These are phyloP conservation scores for Phytophthora capsici DNA, from an alignment of 352 stramenopile species.

Conservation along the genomic window DNA sequence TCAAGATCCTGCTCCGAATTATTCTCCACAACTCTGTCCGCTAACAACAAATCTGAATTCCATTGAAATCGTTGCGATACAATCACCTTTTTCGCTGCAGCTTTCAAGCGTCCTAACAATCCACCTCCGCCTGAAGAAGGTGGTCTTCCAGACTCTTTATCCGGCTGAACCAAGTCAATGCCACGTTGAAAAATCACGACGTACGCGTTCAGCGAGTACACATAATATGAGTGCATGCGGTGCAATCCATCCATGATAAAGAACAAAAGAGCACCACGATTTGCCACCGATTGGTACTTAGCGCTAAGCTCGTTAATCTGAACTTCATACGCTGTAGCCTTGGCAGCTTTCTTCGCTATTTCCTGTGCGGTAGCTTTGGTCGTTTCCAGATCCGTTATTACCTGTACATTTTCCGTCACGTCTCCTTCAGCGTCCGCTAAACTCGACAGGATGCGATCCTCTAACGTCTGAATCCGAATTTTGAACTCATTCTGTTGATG, in stretches of 20 bases:
- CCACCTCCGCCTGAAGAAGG: constrained; percentile 33
- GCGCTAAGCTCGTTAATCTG: constrained; percentile 88
- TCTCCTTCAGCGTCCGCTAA: constrained; percentile 86
- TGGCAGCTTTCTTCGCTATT: constrained; percentile 84
- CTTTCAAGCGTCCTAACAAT: constrained; percentile 70
- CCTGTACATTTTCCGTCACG: constrained; percentile 95
- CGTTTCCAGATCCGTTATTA: constrained; percentile 95
- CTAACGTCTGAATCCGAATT: constrained; percentile 84
- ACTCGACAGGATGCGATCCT: constrained; percentile 90
- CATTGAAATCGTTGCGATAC: constrained; percentile 86
- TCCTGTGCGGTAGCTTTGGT: constrained; percentile 92
- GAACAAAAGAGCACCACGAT: constrained; percentile 93
- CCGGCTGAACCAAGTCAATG: constrained; percentile 88
- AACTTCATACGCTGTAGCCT: constrained; percentile 72
- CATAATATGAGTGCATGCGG: constrained; percentile 95
- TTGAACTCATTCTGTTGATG: constrained; percentile 93
- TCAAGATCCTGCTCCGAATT: constrained; percentile 68
- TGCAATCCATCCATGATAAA: constrained; percentile 94
- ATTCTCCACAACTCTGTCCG: constrained; percentile 65
- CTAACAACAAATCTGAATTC: constrained; percentile 84
- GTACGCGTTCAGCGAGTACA: constrained; percentile 96
- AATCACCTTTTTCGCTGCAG: constrained; percentile 86
- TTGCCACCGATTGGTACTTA: constrained; percentile 94
- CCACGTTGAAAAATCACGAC: constrained; percentile 95
- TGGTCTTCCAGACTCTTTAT: constrained; percentile 35